These are phyloP conservation scores for Wickerhamiella infanticola DNA, from an alignment of 1,139 yeast species.

Conservation along the genomic window DNA sequence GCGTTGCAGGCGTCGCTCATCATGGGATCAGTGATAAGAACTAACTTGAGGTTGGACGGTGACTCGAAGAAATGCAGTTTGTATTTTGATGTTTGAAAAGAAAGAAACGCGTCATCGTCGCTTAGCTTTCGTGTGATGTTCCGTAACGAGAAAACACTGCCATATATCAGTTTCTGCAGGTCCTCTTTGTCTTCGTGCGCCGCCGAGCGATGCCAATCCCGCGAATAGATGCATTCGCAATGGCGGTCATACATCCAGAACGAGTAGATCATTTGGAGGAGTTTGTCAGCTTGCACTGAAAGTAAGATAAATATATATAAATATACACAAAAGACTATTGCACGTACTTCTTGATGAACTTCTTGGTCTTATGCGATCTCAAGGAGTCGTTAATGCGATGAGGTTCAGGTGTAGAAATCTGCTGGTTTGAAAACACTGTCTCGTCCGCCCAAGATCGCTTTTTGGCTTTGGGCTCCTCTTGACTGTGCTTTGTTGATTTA, in stretches of 20 bases:
- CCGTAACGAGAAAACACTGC: slow-evolving; percentile 68
- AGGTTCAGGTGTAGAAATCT: neutral
- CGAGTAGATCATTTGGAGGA: slow-evolving; percentile 43
- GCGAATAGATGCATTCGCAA: slow-evolving; percentile 31
- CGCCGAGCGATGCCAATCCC: slow-evolving; percentile 20
- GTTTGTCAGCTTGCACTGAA: neutral
- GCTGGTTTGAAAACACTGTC: neutral
- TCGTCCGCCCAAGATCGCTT: slow-evolving; percentile 1
- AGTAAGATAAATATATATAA: slow-evolving; percentile 2
- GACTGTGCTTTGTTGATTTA: slow-evolving; percentile 4
- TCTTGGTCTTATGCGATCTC: neutral
- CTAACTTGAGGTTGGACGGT: slow-evolving; percentile 61
- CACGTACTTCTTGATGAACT: neutral
- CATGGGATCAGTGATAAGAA: slow-evolving; percentile 52
- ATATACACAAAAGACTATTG: neutral
- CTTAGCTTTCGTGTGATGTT: slow-evolving; percentile 55
- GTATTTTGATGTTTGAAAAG: slow-evolving; percentile 58
- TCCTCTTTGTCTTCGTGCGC: slow-evolving; percentile 43
- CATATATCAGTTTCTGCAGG: slow-evolving; percentile 66
- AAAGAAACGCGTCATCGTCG: slow-evolving; percentile 38
- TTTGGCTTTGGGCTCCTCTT: neutral
- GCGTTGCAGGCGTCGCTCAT: slow-evolving; percentile 46
- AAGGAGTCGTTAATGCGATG: neutral
- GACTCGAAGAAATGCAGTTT: slow-evolving; percentile 71
- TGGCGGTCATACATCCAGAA: slow-evolving; percentile 85